These are phyloP conservation scores for Dictyostelium citrinum DNA, from an alignment of 78 protist genomes.

Conservation along the genomic window DNA sequence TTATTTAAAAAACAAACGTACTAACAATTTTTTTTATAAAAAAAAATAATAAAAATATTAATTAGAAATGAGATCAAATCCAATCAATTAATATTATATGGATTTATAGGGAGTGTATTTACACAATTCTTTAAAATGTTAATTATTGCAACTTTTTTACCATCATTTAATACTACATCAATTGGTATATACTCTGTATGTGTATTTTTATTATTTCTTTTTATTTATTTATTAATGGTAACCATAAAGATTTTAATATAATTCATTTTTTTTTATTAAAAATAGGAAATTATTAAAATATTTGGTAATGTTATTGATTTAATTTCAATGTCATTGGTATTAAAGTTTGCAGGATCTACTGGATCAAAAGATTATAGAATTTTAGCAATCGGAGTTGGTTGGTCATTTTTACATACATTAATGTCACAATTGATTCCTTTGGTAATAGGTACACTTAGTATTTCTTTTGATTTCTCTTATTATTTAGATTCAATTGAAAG, in stretches of 20 bases:
- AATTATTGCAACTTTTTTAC: conserved; percentile 27
- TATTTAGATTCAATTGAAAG: conserved; percentile 1
- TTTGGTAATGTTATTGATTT: conserved; percentile 1
- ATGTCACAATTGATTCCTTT: not conserved
- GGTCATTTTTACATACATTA: conserved; percentile 11
- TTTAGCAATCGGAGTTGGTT: conserved; percentile 16
- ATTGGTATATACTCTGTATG: not conserved
- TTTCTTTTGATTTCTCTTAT: not conserved
- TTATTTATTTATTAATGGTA: too few species aligned
- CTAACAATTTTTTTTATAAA: too few species aligned
- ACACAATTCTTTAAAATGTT: conserved; percentile 40
- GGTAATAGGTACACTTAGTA: not conserved
- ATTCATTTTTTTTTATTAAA: too few species aligned
- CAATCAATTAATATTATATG: not conserved
- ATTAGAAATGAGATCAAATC: not conserved
- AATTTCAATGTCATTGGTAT: not conserved
- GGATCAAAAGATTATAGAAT: conserved; percentile 19
- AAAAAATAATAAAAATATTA: too few species aligned
- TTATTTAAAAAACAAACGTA: too few species aligned
- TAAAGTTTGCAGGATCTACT: not conserved
- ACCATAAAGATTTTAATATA: too few species aligned
- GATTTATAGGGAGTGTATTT: not conserved
- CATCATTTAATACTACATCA: conserved; percentile 28
- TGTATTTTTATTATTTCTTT: too few species aligned
- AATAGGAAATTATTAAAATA: conserved; percentile 3